Evolutionary conservation across 371 early-diverging fungal species (phyloP).

Genomic region (Mucor saturninus): DNA sequence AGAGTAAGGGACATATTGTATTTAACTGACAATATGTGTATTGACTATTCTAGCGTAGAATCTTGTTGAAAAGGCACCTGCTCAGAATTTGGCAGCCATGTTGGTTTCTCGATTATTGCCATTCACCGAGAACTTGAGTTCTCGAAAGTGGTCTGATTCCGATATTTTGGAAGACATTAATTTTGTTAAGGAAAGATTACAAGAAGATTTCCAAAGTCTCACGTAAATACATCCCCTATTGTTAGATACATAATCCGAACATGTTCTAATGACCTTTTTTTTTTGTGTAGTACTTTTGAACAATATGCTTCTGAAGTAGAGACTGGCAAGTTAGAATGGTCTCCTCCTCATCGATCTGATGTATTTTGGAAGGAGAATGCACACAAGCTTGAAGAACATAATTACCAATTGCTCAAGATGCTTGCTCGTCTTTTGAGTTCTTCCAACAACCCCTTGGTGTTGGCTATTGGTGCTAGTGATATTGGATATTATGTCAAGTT

Average conservation of each 20-base stretch:
- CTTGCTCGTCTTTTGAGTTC: slow-evolving; percentile 74
- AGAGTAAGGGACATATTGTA: slow-evolving; percentile 44
- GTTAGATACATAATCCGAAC: background rate
- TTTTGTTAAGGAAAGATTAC: slow-evolving; percentile 74
- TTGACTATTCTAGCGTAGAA: slow-evolving; percentile 57
- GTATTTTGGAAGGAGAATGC: slow-evolving; percentile 94
- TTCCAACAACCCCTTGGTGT: slow-evolving; percentile 64
- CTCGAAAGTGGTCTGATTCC: slow-evolving; percentile 89
- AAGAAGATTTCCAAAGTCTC: slow-evolving; percentile 75
- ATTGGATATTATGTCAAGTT: slow-evolving; percentile 93
- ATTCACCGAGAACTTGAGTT: slow-evolving; percentile 79
- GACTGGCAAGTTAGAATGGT: slow-evolving; percentile 91
- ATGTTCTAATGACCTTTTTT: background rate
- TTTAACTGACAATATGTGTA: too few species aligned
- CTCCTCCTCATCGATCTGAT: slow-evolving; percentile 90
- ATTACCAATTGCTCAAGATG: slow-evolving; percentile 38
- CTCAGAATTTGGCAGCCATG: slow-evolving; percentile 84
- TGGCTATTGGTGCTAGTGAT: slow-evolving; percentile 92
- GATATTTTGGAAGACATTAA: slow-evolving; percentile 87
- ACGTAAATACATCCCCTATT: slow-evolving; percentile 44
- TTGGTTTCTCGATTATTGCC: slow-evolving; percentile 82
- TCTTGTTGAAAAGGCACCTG: slow-evolving; percentile 79
- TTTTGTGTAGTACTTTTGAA: slow-evolving; percentile 81
- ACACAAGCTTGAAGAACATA: slow-evolving; percentile 72
- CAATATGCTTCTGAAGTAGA: slow-evolving; percentile 89